Conservation (phyloP, 768 basidiomycete genomes). For the Porpolomopsis calyptriformis region DNA sequence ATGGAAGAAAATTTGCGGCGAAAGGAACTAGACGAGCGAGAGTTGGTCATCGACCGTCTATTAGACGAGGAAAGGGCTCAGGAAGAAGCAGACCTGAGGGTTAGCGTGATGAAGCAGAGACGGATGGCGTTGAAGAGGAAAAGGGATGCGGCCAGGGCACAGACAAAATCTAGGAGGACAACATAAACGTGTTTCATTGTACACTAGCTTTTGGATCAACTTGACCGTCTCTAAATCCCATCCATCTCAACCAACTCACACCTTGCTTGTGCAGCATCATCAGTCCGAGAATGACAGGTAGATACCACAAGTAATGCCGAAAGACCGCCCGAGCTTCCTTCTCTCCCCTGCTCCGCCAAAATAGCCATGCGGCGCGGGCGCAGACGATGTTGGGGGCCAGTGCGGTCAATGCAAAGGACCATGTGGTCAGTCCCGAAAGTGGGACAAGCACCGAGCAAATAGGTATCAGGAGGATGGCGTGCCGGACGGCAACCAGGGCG, state of each 20-base stretch:
- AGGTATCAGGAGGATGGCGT: conserved; percentile 65
- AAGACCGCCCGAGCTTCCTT: conserved; percentile 71
- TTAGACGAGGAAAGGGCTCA: conserved; percentile 79
- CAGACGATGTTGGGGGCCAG: conserved; percentile 67
- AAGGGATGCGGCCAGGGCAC: conserved; percentile 19
- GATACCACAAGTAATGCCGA: conserved; percentile 77
- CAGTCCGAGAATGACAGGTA: conserved; percentile 79
- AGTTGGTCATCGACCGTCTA: conserved; percentile 77
- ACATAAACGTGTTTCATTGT: neutral
- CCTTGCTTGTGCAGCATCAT: conserved; percentile 95
- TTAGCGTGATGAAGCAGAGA: conserved; percentile 50
- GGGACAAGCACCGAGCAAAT: conserved; percentile 76
- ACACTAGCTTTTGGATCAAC: neutral
- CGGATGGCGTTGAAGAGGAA: conserved; percentile 45
- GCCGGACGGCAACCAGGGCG: conserved; percentile 74
- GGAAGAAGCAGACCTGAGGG: conserved; percentile 79
- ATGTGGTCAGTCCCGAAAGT: conserved; percentile 86
- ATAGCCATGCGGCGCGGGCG: conserved; percentile 57
- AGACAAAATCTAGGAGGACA: neutral
- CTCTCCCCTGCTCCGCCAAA: conserved; percentile 64
- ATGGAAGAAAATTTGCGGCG: conserved; percentile 38
- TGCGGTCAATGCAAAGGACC: conserved; percentile 73
- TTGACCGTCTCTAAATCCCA: conserved; percentile 24
- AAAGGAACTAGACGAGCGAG: conserved; percentile 63
- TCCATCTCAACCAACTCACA: conserved; percentile 63